Evolutionary conservation across 345 rosid species (phyloP).

Genomic region (Salix udensis): DNA sequence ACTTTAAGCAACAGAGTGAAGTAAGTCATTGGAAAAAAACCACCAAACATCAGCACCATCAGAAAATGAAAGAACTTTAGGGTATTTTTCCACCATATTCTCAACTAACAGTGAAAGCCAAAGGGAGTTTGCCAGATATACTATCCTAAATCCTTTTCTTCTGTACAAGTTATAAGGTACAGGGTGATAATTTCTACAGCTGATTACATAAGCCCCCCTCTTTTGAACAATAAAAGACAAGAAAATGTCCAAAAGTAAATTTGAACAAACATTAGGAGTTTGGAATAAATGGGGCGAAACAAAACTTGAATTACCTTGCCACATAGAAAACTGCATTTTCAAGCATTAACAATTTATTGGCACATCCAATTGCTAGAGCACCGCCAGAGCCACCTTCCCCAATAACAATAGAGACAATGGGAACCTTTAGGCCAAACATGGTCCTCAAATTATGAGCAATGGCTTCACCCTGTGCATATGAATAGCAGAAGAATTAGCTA

Average conservation of each 20-base stretch:
- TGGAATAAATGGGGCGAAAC: background rate
- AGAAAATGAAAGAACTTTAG: background rate
- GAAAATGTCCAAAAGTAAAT: background rate
- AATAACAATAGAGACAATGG: constrained; percentile 82
- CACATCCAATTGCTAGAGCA: constrained; percentile 96
- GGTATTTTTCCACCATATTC: background rate
- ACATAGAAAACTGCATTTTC: constrained; percentile 96
- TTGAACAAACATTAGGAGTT: background rate
- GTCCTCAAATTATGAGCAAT: constrained; percentile 91
- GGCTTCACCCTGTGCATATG: constrained; percentile 78
- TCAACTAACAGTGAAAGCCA: background rate
- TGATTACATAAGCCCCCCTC: background rate
- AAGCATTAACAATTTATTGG: constrained; percentile 86
- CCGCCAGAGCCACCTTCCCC: constrained; percentile 99
- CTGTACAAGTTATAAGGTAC: background rate
- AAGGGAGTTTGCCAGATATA: background rate
- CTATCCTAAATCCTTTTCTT: background rate
- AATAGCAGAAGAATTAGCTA: constrained; percentile 19
- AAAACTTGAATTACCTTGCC: constrained; percentile 61
- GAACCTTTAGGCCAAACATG: constrained; percentile 95
- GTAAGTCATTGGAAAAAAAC: background rate
- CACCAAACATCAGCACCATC: background rate
- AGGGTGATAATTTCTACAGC: background rate
- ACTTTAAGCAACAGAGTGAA: background rate
- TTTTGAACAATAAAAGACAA: background rate